Conservation (phyloP, 2,329 filamentous ascomycete genomes). For the Verticillium zaregamsianum region DNA sequence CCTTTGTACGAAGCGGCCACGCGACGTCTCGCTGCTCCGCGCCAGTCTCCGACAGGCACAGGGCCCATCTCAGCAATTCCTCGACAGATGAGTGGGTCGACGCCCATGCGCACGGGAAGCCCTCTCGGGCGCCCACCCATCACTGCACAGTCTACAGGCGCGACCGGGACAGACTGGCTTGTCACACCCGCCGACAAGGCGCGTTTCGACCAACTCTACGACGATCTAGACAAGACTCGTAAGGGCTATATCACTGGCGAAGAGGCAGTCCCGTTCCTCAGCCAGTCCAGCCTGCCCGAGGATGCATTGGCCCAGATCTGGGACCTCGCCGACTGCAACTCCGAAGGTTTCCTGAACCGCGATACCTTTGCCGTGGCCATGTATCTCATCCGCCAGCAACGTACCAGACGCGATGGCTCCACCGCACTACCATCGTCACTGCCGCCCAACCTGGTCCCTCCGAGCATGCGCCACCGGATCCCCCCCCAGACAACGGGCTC, state of each 20-base stretch:
- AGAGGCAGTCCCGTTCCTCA: constrained; percentile 91
- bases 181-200: constrained; percentile 79
- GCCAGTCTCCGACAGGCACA: constrained; percentile 48
- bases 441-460: constrained; percentile 78
- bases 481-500: constrained; percentile 41
- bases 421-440: constrained; percentile 67
- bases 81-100: constrained; percentile 73
- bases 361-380: constrained; percentile 98
- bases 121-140: constrained; percentile 50
- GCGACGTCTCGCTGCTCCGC: constrained; percentile 48
- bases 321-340: constrained; percentile 94
- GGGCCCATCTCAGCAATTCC: constrained; percentile 66
- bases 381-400: constrained; percentile 91
- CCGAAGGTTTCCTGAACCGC: constrained; percentile 75
- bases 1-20: constrained; percentile 88
- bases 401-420: constrained; percentile 57
- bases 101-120: constrained; percentile 59
- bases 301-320: constrained; percentile 91
- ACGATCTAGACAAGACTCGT: constrained; percentile 73
- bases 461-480: constrained; percentile 68
- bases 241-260: constrained; percentile 87
- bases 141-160: constrained; percentile 35
- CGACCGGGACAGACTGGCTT: constrained; percentile 62
- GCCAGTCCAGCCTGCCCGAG: constrained; percentile 84
- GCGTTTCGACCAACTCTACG: constrained; percentile 84